Evolutionary conservation across 2,329 filamentous ascomycete genomes (phyloP).

Genomic region (Neopestalotiopsis sp.): DNA sequence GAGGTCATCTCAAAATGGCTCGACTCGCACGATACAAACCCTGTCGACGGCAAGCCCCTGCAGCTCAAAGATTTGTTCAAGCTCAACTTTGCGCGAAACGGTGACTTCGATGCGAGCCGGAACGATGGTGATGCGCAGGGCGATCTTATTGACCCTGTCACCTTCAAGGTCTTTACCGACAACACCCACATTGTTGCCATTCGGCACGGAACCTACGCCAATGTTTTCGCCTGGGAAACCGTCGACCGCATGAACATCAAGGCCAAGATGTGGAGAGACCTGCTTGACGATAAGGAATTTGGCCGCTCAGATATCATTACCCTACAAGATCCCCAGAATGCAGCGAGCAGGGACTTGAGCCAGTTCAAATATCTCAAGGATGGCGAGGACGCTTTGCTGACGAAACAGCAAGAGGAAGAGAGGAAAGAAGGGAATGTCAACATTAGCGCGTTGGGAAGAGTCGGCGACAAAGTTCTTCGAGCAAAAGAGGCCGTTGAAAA

Average conservation of each 20-base stretch:
- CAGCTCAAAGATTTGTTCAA: slow-evolving; percentile 85
- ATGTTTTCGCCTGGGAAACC: slow-evolving; percentile 96
- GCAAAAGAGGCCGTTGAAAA: slow-evolving; percentile 94
- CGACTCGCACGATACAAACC: slow-evolving; percentile 91
- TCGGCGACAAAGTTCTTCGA: slow-evolving; percentile 81
- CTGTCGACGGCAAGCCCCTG: slow-evolving; percentile 81
- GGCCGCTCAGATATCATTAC: slow-evolving; percentile 92
- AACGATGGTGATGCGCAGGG: slow-evolving; percentile 61
- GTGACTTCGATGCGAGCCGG: slow-evolving; percentile 62
- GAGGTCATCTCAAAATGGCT: slow-evolving; percentile 95
- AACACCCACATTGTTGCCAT: slow-evolving; percentile 97
- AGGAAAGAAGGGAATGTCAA: slow-evolving; percentile 76
- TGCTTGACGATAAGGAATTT: slow-evolving; percentile 88
- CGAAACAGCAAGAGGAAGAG: slow-evolving; percentile 73
- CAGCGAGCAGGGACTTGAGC: slow-evolving; percentile 80
- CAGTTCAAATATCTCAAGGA: slow-evolving; percentile 90
- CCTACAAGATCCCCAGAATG: slow-evolving; percentile 92
- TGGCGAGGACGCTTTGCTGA: slow-evolving; percentile 71
- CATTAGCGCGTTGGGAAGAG: slow-evolving; percentile 76
- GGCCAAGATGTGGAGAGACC: slow-evolving; percentile 91
- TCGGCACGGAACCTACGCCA: slow-evolving; percentile 79
- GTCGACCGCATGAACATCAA: slow-evolving; percentile 96
- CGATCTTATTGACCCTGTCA: slow-evolving; percentile 95
- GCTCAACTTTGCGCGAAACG: slow-evolving; percentile 90
- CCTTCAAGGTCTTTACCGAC: slow-evolving; percentile 96